Evolutionary conservation across 2,329 filamentous ascomycete genomes (phyloP).

Genomic region (Pseudogymnoascus sp.): DNA sequence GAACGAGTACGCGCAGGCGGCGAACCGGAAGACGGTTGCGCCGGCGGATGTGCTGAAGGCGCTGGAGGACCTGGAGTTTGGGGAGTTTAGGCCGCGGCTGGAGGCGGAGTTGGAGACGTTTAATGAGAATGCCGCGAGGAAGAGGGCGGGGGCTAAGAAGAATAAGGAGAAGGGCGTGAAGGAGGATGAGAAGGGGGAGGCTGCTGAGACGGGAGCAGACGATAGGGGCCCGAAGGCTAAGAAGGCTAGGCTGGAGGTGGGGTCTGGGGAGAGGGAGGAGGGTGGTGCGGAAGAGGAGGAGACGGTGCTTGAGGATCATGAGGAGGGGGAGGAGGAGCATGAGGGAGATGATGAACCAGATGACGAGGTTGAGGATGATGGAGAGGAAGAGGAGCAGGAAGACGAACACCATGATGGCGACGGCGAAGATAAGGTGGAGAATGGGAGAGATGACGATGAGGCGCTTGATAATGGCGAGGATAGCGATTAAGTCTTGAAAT

Average conservation of each 20-base stretch:
- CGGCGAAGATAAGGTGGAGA: conserved; percentile 37
- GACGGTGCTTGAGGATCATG: conserved; percentile 36
- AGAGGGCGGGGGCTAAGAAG: conserved; percentile 17
- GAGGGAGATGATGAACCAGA: conserved; percentile 40
- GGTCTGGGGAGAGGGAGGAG: conserved; percentile 32
- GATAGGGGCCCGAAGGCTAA: conserved; percentile 26
- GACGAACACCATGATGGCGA: conserved; percentile 41
- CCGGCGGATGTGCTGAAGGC: conserved; percentile 69
- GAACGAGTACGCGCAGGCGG: conserved; percentile 57
- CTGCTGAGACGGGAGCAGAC: conserved; percentile 27
- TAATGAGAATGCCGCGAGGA: conserved; percentile 14
- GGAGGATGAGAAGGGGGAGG: conserved; percentile 38
- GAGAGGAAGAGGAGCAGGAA: conserved; percentile 44
- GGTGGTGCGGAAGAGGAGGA: conserved; percentile 29
- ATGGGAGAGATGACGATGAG: conserved; percentile 42
- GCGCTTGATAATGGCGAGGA: conserved; percentile 53
- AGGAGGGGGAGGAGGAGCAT: conserved; percentile 37
- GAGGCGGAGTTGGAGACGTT: conserved; percentile 55
- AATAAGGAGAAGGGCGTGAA: conserved; percentile 36
- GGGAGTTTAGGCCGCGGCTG: conserved; percentile 58
- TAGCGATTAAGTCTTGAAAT: conserved; percentile 37
- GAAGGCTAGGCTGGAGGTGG: conserved; percentile 29
- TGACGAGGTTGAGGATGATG: conserved; percentile 44
- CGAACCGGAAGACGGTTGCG: conserved; percentile 70
- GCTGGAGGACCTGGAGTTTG: conserved; percentile 60